Evolutionary conservation across 2,329 filamentous ascomycete species (phyloP).

Genomic region (Thielaviopsis euricoi): DNA sequence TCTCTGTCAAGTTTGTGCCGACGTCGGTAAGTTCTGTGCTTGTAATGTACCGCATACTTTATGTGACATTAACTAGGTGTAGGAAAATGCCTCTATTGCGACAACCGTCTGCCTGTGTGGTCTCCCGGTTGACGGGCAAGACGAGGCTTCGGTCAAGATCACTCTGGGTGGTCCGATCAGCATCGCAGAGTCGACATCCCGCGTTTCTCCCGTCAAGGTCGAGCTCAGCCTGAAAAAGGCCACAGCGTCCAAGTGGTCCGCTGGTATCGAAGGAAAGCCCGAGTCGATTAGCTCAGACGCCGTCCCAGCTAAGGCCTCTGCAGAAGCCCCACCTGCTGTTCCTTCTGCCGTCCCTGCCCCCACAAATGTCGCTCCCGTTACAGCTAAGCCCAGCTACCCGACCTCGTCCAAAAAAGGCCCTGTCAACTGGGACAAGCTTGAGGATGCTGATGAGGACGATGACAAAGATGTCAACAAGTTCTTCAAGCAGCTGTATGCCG

Average conservation of each 20-base stretch:
- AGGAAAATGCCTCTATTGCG: background rate
- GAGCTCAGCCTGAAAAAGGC: constrained; percentile 60
- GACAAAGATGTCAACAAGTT: constrained; percentile 51
- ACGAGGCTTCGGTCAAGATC: constrained; percentile 3
- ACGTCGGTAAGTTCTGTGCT: constrained; percentile 11
- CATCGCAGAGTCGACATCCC: constrained; percentile 36
- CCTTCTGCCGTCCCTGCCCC: constrained; percentile 1
- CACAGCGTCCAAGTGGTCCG: constrained; percentile 50
- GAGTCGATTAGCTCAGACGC: background rate
- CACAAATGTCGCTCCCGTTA: background rate
- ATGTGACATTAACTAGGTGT: background rate
- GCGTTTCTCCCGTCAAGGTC: constrained; percentile 61
- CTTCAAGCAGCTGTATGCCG: constrained; percentile 79
- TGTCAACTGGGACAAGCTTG: constrained; percentile 85
- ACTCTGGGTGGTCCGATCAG: background rate
- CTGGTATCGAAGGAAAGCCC: background rate
- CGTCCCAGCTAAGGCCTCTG: constrained; percentile 17
- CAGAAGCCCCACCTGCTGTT: constrained; percentile 2
- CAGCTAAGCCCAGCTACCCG: constrained; percentile 48
- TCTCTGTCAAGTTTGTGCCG: constrained; percentile 20
- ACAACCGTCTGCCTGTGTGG: constrained; percentile 1
- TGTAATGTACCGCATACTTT: background rate
- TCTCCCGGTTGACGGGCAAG: constrained; percentile 5
- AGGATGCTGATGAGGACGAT: constrained; percentile 34
- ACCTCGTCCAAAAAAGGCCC: constrained; percentile 70